Percentiles rank a stretch among this genome's conserved stretches.
phyloP scores from a whole-genome alignment of 1,284 basidiomycete genomes.

The Peniophora sp. region DNA sequence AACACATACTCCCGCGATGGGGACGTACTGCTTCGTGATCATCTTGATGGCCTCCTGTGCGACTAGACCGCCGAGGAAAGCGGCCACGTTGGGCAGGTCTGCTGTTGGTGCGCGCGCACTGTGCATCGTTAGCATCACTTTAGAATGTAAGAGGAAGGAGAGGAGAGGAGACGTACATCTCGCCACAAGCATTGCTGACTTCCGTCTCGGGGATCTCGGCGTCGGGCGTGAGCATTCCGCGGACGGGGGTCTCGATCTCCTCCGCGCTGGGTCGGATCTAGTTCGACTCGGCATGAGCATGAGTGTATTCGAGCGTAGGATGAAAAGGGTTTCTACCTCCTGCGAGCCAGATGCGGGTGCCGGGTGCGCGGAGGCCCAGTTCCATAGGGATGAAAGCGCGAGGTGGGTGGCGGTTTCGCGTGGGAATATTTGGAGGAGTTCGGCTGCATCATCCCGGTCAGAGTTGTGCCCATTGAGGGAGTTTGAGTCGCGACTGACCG shows the following conservation, averaged over 20 bases:
- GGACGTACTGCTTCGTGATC: slow-evolving; percentile 93
- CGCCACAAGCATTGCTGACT: slow-evolving; percentile 60
- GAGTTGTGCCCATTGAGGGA: not conserved
- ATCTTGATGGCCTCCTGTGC: slow-evolving; percentile 99
- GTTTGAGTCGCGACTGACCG: slow-evolving; percentile 34
- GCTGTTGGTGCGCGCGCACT: slow-evolving; percentile 78
- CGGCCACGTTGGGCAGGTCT: slow-evolving; percentile 88
- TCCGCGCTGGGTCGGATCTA: slow-evolving; percentile 20
- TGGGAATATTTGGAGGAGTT: slow-evolving; percentile 25
- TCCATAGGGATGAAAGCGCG: slow-evolving; percentile 52
- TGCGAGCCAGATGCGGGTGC: slow-evolving; percentile 22
- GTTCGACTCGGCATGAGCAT: slow-evolving; percentile 13
- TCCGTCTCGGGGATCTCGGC: slow-evolving; percentile 51
- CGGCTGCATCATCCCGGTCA: slow-evolving; percentile 8
- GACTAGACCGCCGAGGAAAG: slow-evolving; percentile 88
- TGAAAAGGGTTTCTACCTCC: not conserved
- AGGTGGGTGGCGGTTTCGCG: slow-evolving; percentile 59
- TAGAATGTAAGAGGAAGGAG: not conserved
- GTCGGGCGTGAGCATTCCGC: slow-evolving; percentile 23
- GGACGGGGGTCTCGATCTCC: slow-evolving; percentile 26
- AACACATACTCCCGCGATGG: slow-evolving; percentile 80
- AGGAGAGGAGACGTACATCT: slow-evolving; percentile 55
- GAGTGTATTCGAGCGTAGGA: too few species aligned
- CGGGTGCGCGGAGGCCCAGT: slow-evolving; percentile 15
- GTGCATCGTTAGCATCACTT: not conserved